These are phyloP conservation scores for Rosa chinensis DNA, from an alignment of 306 rosid species.

Conservation along the genomic window DNA sequence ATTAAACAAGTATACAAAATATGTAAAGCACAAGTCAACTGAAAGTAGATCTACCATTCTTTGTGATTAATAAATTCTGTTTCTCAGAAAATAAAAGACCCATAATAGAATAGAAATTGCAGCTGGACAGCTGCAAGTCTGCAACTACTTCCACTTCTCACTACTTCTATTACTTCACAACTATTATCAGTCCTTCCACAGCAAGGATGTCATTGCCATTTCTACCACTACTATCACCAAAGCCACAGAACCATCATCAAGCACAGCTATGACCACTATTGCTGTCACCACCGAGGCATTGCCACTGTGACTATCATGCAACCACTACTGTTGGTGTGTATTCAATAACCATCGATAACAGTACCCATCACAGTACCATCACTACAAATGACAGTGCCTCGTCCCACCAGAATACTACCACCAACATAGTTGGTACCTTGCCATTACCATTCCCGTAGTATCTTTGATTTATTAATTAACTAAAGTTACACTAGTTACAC, in stretches of 20 bases:
- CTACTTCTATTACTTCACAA: not conserved
- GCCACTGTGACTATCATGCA: not conserved
- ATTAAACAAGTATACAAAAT: constrained; percentile 26
- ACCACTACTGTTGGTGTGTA: not conserved
- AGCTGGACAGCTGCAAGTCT: not conserved
- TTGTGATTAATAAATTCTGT: too few relatives aligned
- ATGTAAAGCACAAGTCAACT: constrained; percentile 4
- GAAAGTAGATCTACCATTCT: not conserved
- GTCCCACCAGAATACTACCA: not conserved
- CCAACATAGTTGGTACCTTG: not conserved
- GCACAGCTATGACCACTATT: too few relatives aligned
- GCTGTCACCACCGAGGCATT: too few relatives aligned
- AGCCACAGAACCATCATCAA: not conserved
- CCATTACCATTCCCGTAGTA: not conserved
- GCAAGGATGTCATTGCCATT: not conserved
- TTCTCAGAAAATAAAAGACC: too few relatives aligned
- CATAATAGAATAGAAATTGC: not conserved
- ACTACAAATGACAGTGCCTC: not conserved
- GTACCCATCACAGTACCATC: not conserved
- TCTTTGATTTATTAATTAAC: not conserved
- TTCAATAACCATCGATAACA: not conserved
- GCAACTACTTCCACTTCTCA: not conserved
- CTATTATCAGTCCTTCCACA: not conserved
- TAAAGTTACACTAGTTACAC: not conserved
- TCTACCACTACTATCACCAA: not conserved